Evolutionary conservation across 2,329 filamentous ascomycete genomes (phyloP), one percentile per base, ranked within the genome.

Genomic region (Fusarium tuaranense): DNA sequence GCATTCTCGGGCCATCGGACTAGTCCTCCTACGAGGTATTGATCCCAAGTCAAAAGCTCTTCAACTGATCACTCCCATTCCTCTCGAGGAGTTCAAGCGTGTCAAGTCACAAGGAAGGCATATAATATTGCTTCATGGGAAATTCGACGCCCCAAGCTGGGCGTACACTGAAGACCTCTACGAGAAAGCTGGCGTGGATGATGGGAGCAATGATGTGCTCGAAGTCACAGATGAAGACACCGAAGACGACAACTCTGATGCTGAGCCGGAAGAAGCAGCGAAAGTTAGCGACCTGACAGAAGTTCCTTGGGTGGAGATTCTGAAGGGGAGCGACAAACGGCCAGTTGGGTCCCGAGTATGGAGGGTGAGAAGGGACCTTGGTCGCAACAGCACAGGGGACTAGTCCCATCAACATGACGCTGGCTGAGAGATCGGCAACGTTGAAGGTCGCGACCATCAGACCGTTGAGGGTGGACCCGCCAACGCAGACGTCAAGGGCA

Each of bases 21-120:
- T 94, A 2, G 92, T 89, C 0, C 85, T 96, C 10, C 82, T 97
- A n/a, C 89, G 93, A 2, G 92, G 91, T 6, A 90, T 95, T 68
- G 92, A 95, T 78, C 78, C 83, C 0, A 79, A 82, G 25, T 85
- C 82, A 1, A 84, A 86, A 5, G 80, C 85, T 7, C 82, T 96
- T 5, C 91, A 95, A 68, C 78, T 96, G 1, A 79, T 95, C 2
- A 92, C 92, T 0, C 93, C 93, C 0, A 84, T 92, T 8, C 66
- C 84, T 0, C 62, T 80, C 1, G 76, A 82, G 5, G 76, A 81
- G 4, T 84, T 91, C 18, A 80, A 83, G 41, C 78, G 82, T 12
- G 78, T 86, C 20, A 83, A 79, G 48, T 78, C 82, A 9, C 80
- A 81, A 32, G 87, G 87, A 0, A 83, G 86, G 36, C 83, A 86